phyloP scores from a whole-genome alignment of 2,329 filamentous ascomycete species.

The Penicillium sp. region DNA sequence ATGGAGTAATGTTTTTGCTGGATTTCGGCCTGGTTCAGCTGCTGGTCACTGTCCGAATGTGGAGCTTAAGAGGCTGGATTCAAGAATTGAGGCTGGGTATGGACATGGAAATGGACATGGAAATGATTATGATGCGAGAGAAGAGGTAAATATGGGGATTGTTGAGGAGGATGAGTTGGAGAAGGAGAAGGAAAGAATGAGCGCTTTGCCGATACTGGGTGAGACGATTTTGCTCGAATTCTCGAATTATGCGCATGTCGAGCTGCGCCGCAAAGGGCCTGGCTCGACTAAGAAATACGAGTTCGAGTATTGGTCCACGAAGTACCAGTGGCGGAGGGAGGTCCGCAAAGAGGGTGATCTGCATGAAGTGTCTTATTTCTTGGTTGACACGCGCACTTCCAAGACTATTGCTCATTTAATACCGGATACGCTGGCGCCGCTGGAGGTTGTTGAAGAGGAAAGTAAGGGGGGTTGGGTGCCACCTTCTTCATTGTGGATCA shows the following conservation, averaged over 20 bases:
- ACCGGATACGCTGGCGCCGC: conserved; percentile 70
- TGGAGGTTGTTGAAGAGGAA: conserved; percentile 69
- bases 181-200: conserved; percentile 9
- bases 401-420: conserved; percentile 78
- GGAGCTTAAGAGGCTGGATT: conserved; percentile 56
- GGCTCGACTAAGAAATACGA: conserved; percentile 74
- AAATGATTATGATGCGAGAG: not conserved
- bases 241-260: conserved; percentile 92
- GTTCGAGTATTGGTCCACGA: conserved; percentile 89
- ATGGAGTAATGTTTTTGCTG: conserved; percentile 58
- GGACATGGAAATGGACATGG: not conserved
- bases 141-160: not conserved
- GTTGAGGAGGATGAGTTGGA: conserved; percentile 10
- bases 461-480: conserved; percentile 84
- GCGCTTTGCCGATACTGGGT: conserved; percentile 50
- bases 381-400: conserved; percentile 65
- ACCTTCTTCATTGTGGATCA: conserved; percentile 88
- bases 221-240: conserved; percentile 90
- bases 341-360: conserved; percentile 64
- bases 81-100: conserved; percentile 45
- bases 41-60: conserved; percentile 46
- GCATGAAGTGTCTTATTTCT: conserved; percentile 71
- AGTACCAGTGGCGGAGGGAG: conserved; percentile 79
- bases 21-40: conserved; percentile 53
- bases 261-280: conserved; percentile 68